Evolutionary conservation across 1,284 basidiomycete species (phyloP).

Genomic region (Microbotryomycetes sp.): DNA sequence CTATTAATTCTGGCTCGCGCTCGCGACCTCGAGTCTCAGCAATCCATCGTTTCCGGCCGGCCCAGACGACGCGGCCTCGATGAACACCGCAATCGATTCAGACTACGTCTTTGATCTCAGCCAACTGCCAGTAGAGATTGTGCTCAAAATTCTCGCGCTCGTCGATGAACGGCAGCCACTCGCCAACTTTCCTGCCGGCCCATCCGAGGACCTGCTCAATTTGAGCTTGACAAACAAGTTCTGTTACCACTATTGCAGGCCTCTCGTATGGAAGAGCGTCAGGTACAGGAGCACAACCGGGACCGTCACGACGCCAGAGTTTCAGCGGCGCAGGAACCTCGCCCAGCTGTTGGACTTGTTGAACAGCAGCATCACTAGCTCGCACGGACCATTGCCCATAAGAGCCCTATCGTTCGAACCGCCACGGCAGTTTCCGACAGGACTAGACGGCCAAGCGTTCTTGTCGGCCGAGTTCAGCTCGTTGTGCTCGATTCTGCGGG

Average conservation of each 20-base stretch:
- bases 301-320: background rate
- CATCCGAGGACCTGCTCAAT: conserved; percentile 30
- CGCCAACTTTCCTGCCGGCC: conserved; percentile 29
- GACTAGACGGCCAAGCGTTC: background rate
- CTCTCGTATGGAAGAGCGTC: conserved; percentile 13
- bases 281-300: background rate
- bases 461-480: background rate
- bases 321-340: background rate
- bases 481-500: background rate
- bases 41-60: too few relatives aligned
- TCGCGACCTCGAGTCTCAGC: too few relatives aligned
- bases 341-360: background rate
- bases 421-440: background rate
- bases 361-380: background rate
- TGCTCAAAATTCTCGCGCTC: conserved; percentile 19
- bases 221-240: conserved; percentile 30
- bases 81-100: too few relatives aligned
- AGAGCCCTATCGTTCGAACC: conserved; percentile 1
- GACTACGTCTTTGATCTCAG: conserved; percentile 24
- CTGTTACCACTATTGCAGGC: conserved; percentile 19
- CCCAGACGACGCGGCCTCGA: background rate
- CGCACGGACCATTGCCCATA: background rate
- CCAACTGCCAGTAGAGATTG: conserved; percentile 32
- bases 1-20: too few relatives aligned
- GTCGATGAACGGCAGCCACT: conserved; percentile 24